Percentiles rank a stretch among this genome's conserved stretches.
Conservation (phyloP, 163 green algal genomes). For the Prototheca cutis region DNA sequence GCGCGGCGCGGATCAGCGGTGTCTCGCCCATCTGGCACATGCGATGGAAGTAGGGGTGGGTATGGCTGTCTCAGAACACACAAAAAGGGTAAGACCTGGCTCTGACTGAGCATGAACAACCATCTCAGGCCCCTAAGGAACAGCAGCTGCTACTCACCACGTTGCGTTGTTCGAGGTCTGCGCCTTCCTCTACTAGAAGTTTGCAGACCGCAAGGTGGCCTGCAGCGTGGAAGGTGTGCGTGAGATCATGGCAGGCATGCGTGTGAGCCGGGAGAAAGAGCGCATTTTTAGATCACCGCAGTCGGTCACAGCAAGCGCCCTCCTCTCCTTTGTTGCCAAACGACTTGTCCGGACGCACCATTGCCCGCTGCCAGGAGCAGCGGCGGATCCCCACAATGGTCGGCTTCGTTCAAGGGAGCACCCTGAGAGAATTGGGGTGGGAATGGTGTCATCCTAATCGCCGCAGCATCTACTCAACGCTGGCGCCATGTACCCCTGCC, state of each 20-base stretch:
- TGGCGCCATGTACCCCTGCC: neutral
- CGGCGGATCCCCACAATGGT: constrained; percentile 88
- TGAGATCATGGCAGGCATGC: no score
- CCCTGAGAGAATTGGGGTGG: constrained; percentile 48
- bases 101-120: no score
- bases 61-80: no score
- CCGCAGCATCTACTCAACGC: neutral
- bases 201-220: constrained; percentile 65
- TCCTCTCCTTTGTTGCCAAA: no score
- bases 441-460: neutral
- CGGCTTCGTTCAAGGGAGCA: constrained; percentile 82
- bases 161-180: constrained; percentile 85
- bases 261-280: no score
- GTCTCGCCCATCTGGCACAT: constrained; percentile 79
- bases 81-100: neutral
- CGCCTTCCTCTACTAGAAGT: constrained; percentile 77
- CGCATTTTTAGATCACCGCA: no score
- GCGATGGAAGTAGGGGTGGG: neutral
- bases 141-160: constrained; percentile 46
- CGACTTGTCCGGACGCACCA: constrained; percentile 49
- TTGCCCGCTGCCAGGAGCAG: constrained; percentile 83
- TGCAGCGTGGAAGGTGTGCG: no score
- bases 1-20: constrained; percentile 66
- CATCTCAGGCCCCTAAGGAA: no score
- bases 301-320: no score